Evolutionary conservation across 2,329 filamentous ascomycete genomes (phyloP).

Genomic region (Talaromyces pinophilus): DNA sequence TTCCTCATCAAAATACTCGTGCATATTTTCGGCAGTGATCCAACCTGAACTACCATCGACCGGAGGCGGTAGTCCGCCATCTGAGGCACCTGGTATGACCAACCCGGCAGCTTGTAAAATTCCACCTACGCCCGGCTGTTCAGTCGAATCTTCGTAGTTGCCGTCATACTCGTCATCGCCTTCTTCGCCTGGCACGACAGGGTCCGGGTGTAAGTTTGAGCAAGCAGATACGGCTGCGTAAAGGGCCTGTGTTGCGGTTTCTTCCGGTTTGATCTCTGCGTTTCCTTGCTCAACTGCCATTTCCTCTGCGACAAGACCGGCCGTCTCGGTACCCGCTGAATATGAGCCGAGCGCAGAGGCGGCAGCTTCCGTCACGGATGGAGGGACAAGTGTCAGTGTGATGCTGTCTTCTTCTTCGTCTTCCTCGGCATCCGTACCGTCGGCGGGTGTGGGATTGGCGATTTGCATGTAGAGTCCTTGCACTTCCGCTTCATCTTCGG

Average conservation of each 20-base stretch:
- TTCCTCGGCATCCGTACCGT: constrained; percentile 30
- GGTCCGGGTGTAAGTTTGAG: constrained; percentile 53
- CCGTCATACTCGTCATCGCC: constrained; percentile 38
- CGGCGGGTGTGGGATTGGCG: constrained; percentile 32
- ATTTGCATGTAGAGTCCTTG: constrained; percentile 54
- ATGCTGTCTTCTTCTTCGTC: constrained; percentile 47
- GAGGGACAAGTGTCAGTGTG: constrained; percentile 47
- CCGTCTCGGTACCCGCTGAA: constrained; percentile 23
- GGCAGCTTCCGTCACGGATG: constrained; percentile 26
- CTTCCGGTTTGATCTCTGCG: constrained; percentile 32
- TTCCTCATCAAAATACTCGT: constrained; percentile 77
- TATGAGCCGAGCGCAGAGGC: constrained; percentile 20
- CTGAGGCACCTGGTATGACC: constrained; percentile 36
- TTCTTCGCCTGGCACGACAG: constrained; percentile 39
- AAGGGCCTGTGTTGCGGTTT: constrained; percentile 44
- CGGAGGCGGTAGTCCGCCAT: constrained; percentile 48
- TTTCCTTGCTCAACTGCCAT: constrained; percentile 27
- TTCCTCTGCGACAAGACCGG: constrained; percentile 26
- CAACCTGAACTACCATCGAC: constrained; percentile 53
- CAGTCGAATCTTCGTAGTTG: constrained; percentile 33
- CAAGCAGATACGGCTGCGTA: constrained; percentile 51
- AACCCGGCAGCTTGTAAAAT: constrained; percentile 41
- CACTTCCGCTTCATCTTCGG: constrained; percentile 36
- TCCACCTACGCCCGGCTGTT: constrained; percentile 28
- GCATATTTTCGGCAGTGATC: constrained; percentile 86